A percentile compares a stretch with the other conserved stretches of the same genome.
phyloP scores from a whole-genome alignment of 331 rosid species.

The Malus hybrid region DNA sequence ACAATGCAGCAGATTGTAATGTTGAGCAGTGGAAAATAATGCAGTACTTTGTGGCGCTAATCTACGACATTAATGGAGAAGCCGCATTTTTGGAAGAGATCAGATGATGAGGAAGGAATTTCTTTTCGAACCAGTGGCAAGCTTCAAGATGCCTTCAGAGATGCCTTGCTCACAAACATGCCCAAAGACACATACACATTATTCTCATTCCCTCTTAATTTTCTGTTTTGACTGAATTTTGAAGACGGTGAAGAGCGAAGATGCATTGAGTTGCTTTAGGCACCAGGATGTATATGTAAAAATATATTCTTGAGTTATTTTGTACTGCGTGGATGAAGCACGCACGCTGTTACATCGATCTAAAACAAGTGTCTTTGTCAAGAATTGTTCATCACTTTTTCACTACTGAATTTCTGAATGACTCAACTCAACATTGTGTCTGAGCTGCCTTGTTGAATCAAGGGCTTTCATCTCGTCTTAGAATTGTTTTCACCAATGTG shows the following conservation, averaged over 20 bases:
- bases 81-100: too few relatives aligned
- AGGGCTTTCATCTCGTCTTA: not conserved
- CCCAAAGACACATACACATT: too few relatives aligned
- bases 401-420: not conserved
- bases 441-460: not conserved
- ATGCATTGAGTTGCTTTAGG: not conserved
- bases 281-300: not conserved
- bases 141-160: not conserved
- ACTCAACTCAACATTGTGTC: not conserved
- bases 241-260: not conserved
- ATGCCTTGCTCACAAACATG: too few relatives aligned
- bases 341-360: not conserved
- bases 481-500: not conserved
- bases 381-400: not conserved
- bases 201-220: too few relatives aligned
- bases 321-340: not conserved
- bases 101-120: too few relatives aligned
- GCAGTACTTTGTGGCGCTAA: too few relatives aligned
- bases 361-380: not conserved
- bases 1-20: too few relatives aligned
- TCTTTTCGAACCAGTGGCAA: not conserved
- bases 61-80: too few relatives aligned
- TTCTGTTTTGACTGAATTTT: not conserved
- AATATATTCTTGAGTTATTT: not conserved
- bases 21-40: too few relatives aligned